Conservation (phyloP, 495 filamentous ascomycete species). For the Podospora bellae-mahoneyi region DNA sequence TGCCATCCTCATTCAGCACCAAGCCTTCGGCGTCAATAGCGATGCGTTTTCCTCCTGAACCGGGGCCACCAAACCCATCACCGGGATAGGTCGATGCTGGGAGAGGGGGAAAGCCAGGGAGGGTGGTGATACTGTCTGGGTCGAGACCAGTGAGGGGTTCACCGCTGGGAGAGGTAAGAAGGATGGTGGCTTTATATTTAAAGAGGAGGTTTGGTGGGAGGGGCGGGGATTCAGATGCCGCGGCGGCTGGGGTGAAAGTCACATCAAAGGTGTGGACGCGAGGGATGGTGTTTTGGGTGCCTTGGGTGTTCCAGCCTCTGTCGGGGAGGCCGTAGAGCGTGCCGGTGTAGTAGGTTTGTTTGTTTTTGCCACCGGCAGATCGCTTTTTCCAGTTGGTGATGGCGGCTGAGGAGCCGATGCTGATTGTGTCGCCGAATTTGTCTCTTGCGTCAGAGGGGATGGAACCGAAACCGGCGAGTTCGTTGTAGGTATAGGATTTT, state of each 20-base stretch:
- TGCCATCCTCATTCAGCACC: conserved; percentile 58
- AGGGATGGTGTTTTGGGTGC: conserved; percentile 69
- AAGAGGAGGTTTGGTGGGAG: conserved; percentile 63
- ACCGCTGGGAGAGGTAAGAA: conserved; percentile 64
- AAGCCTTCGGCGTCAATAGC: conserved; percentile 69
- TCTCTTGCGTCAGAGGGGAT: conserved; percentile 59
- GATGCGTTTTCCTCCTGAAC: conserved; percentile 58
- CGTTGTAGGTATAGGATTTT: conserved; percentile 61
- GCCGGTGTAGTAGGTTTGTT: conserved; percentile 51
- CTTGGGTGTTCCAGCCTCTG: conserved; percentile 72
- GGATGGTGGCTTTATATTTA: conserved; percentile 64
- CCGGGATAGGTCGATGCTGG: conserved; percentile 66
- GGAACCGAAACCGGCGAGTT: conserved; percentile 67
- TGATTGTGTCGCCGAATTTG: conserved; percentile 71
- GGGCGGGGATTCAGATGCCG: conserved; percentile 52
- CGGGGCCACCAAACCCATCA: conserved; percentile 65
- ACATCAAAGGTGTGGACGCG: conserved; percentile 71
- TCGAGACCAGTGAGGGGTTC: conserved; percentile 71
- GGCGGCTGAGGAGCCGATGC: conserved; percentile 65
- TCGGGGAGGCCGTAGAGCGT: conserved; percentile 66
- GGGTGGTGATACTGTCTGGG: conserved; percentile 56
- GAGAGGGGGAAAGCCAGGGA: conserved; percentile 60
- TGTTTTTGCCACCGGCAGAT: conserved; percentile 29
- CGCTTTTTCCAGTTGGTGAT: conserved; percentile 66
- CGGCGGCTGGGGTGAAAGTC: conserved; percentile 47